A percentile compares a stretch with the other conserved stretches of the same genome.
Conservation (phyloP, 129 eudicot species). For the Smallanthus sonchifolius region DNA sequence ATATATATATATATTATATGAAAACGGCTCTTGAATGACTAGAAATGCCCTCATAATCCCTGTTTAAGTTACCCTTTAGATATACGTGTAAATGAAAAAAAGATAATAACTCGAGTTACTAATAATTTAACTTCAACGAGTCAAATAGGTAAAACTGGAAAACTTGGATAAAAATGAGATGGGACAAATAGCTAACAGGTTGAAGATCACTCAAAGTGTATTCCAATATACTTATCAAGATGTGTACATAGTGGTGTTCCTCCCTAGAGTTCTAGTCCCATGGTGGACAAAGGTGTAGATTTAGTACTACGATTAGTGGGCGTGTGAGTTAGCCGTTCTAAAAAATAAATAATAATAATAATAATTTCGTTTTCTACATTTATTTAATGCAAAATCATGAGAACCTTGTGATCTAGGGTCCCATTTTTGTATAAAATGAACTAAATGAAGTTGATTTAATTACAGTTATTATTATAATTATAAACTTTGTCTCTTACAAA, state of each 20-base stretch:
- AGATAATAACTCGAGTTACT: not conserved
- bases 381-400: not conserved
- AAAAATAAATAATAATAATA: no score
- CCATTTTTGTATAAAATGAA: not conserved
- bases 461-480: conserved; percentile 21
- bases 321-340: no score
- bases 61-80: conserved; percentile 18
- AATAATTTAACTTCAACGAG: not conserved
- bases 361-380: not conserved
- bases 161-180: not conserved
- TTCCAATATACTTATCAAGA: not conserved
- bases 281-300: no score
- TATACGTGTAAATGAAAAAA: not conserved
- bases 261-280: no score
- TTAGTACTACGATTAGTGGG: no score
- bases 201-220: not conserved
- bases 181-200: not conserved
- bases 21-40: conserved; percentile 25
- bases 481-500: conserved; percentile 20
- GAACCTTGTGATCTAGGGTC: not conserved
- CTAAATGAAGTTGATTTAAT: not conserved
- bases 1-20: not conserved
- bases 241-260: no score
- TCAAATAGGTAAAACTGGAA: not conserved
- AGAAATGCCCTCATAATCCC: conserved; percentile 23